These are phyloP conservation scores for Blastobotrys malaysiensis DNA, from an alignment of 1,139 yeast genomes.

Conservation along the genomic window DNA sequence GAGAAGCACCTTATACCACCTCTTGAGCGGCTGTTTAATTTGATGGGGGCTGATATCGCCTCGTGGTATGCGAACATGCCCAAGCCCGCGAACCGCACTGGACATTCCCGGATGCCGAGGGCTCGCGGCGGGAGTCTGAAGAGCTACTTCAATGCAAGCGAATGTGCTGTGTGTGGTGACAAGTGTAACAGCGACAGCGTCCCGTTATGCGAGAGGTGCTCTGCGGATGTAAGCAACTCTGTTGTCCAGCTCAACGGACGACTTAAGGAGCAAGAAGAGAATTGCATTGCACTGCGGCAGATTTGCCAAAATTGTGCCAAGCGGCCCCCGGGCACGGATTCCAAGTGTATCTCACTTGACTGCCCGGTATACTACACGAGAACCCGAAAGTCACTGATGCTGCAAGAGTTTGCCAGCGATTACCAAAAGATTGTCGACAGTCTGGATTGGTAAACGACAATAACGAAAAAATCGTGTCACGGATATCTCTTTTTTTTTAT, in stretches of 20 bases:
- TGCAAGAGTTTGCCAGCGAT: not conserved
- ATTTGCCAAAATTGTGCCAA: conserved; percentile 31
- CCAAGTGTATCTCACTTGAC: conserved; percentile 39
- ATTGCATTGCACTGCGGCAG: conserved; percentile 27
- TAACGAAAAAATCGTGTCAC: not conserved
- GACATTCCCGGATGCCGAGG: not conserved
- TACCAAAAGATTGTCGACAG: not conserved
- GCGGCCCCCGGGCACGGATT: conserved; percentile 21
- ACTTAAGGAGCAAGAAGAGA: conserved; percentile 19
- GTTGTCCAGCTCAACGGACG: conserved; percentile 6
- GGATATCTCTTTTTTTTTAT: not conserved
- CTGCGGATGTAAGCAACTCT: conserved; percentile 4
- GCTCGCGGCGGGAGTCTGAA: conserved; percentile 9
- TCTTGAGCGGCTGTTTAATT: conserved; percentile 70
- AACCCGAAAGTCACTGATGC: not conserved
- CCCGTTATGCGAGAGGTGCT: conserved; percentile 4
- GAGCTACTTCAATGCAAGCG: conserved; percentile 24
- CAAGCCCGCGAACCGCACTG: conserved; percentile 23
- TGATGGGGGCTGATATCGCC: conserved; percentile 74
- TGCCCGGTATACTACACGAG: conserved; percentile 42
- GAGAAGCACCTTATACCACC: conserved; percentile 84
- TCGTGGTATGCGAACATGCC: conserved; percentile 80
- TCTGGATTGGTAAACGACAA: not conserved
- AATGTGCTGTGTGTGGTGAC: conserved; percentile 25
- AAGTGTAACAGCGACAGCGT: conserved; percentile 9